Percentiles rank a stretch among this genome's conserved stretches.
These are phyloP conservation scores for Kernera saxatilis DNA, from an alignment of 345 rosid genomes.

Conservation along the genomic window DNA sequence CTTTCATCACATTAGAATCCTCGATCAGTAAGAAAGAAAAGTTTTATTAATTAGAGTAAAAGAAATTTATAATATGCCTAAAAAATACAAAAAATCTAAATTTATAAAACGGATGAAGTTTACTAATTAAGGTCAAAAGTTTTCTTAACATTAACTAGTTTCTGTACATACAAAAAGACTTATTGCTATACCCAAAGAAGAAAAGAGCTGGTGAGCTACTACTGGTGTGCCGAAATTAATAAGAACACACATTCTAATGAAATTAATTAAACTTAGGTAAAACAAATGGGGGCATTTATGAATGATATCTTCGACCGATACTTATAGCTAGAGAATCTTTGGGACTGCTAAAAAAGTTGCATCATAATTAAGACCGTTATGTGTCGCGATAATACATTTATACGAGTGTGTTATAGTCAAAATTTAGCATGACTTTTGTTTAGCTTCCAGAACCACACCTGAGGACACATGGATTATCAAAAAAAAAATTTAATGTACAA, in stretches of 20 bases:
- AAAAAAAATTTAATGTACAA: not conserved
- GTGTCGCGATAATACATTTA: conserved; percentile 19
- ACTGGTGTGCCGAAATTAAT: conserved; percentile 6
- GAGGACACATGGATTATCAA: no score
- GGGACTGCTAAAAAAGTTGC: conserved; percentile 16
- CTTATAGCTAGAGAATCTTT: conserved; percentile 19
- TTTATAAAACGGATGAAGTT: not conserved
- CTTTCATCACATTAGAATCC: no score
- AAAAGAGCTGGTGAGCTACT: not conserved
- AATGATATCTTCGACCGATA: conserved; percentile 8
- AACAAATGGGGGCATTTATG: not conserved
- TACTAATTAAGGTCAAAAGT: not conserved
- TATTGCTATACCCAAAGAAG: not conserved
- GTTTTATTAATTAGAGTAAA: no score
- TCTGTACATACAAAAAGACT: not conserved
- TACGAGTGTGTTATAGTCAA: not conserved
- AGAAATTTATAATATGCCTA: not conserved
- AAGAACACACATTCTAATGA: conserved; percentile 27
- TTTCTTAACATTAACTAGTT: not conserved
- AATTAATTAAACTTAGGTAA: not conserved
- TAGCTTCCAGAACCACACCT: no score
- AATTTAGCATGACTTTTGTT: no score
- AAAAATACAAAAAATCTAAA: not conserved
- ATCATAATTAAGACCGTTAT: conserved; percentile 24
- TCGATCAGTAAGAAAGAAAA: no score